These are phyloP conservation scores for Periconia sp. DNA, from an alignment of 2,329 filamentous ascomycete genomes.

Conservation along the genomic window DNA sequence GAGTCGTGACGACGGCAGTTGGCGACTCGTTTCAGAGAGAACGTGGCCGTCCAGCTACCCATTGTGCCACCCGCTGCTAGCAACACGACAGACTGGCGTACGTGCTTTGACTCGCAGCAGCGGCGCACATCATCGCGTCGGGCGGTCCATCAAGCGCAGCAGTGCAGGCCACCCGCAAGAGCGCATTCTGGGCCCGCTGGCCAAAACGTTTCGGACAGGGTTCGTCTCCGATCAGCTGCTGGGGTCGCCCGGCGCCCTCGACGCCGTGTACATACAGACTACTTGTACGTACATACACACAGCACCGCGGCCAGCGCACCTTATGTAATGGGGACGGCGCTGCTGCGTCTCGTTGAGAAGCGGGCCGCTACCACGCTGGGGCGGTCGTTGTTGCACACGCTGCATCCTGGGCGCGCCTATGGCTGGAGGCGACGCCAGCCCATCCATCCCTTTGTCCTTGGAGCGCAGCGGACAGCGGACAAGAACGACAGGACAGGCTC, in stretches of 20 bases:
- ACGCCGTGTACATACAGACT: no score
- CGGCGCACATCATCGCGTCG: constrained; percentile 42
- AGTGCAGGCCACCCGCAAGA: constrained; percentile 12
- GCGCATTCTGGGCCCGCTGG: constrained; percentile 18
- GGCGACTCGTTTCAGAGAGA: constrained; percentile 35
- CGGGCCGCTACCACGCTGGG: background rate
- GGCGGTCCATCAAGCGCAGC: constrained; percentile 33
- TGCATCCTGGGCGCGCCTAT: background rate
- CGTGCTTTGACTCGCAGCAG: constrained; percentile 39
- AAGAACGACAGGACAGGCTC: background rate
- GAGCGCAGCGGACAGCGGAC: background rate
- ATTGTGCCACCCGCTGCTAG: no score
- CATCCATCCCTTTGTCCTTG: background rate
- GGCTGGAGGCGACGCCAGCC: background rate
- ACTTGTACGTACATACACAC: no score
- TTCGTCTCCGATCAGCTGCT: constrained; percentile 35
- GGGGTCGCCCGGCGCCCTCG: constrained; percentile 25
- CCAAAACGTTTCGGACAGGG: constrained; percentile 36
- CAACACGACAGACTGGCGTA: no score
- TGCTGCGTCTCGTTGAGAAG: constrained; percentile 10
- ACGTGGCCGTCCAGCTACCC: constrained; percentile 32
- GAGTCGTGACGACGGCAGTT: constrained; percentile 30
- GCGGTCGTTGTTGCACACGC: background rate
- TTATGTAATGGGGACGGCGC: constrained; percentile 12
- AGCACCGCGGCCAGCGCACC: no score